Percentiles rank a stretch among this genome's conserved stretches.
Conservation (phyloP, 257 asterid genomes). For the Knoxia roxburghii region DNA sequence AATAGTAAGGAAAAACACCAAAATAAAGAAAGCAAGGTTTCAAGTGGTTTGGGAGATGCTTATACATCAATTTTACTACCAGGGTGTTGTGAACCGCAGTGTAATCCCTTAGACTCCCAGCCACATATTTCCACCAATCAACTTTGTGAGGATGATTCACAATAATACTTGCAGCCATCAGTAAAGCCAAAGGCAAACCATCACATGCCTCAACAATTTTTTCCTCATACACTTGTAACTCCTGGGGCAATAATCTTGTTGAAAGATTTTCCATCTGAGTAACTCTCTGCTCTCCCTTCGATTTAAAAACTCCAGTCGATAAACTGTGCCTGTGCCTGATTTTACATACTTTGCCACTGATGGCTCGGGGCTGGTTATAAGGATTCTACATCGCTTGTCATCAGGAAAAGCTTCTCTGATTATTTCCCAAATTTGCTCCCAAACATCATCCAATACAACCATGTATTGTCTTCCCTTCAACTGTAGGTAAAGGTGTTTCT, state of each 20-base stretch:
- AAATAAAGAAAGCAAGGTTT: slow-evolving; percentile 20
- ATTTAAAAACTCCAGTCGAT: neutral
- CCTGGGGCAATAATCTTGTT: slow-evolving; percentile 5
- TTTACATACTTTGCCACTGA: neutral
- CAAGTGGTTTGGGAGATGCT: slow-evolving; percentile 15
- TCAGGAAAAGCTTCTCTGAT: neutral
- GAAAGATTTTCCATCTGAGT: slow-evolving; percentile 12
- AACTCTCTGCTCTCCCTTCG: neutral
- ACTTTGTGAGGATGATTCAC: neutral
- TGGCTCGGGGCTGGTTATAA: neutral
- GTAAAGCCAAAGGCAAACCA: slow-evolving; percentile 1
- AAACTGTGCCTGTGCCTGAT: neutral
- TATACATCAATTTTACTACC: slow-evolving; percentile 13
- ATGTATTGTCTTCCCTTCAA: slow-evolving; percentile 32
- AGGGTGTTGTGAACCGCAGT: neutral
- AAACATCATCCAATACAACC: slow-evolving; percentile 13
- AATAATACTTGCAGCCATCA: slow-evolving; percentile 25
- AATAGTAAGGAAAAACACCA: too few relatives aligned
- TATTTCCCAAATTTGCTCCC: slow-evolving; percentile 9
- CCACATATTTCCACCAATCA: slow-evolving; percentile 16
- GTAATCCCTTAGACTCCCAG: neutral
- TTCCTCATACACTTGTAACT: neutral
- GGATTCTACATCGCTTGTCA: neutral
- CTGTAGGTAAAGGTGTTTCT: slow-evolving; percentile 18
- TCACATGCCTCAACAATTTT: neutral